Evolutionary conservation across 2,329 filamentous ascomycete genomes (phyloP).

Genomic region (Simplicillium sp.): DNA sequence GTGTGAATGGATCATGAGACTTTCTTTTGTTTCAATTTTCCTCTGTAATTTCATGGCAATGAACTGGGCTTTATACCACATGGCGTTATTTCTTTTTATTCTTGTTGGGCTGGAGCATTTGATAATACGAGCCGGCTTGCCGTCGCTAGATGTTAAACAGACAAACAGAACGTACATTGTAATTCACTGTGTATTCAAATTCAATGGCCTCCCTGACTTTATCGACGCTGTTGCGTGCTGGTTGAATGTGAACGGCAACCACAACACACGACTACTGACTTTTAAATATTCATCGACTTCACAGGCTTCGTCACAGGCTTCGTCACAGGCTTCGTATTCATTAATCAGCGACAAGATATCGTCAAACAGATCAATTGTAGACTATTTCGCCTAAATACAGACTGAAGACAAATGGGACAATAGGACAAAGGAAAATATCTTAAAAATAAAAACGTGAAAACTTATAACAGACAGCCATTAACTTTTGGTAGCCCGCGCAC

Average conservation of each 20-base stretch:
- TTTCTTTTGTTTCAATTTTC: conserved; percentile 2
- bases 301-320: too few relatives aligned
- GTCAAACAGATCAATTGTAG: background rate
- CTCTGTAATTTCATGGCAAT: background rate
- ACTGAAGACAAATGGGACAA: background rate
- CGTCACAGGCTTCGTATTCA: too few relatives aligned
- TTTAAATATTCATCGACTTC: background rate
- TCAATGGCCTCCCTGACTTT: too few relatives aligned
- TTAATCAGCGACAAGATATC: background rate
- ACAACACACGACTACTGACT: background rate
- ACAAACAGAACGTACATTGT: too few relatives aligned
- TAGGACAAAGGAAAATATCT: conserved; percentile 2
- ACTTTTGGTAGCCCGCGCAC: conserved; percentile 30
- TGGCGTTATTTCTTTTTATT: background rate
- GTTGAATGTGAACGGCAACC: too few relatives aligned
- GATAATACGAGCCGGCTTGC: too few relatives aligned
- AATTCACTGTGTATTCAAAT: too few relatives aligned
- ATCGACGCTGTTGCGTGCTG: too few relatives aligned
- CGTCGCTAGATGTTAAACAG: too few relatives aligned
- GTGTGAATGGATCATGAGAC: background rate
- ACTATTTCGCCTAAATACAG: background rate
- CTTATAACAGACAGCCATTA: conserved; percentile 26
- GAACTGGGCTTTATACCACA: conserved; percentile 1
- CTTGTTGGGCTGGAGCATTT: background rate
- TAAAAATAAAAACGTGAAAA: conserved; percentile 5